These are phyloP conservation scores for Blastobotrys terrestris DNA, from an alignment of 805 yeast species.

Conservation along the genomic window DNA sequence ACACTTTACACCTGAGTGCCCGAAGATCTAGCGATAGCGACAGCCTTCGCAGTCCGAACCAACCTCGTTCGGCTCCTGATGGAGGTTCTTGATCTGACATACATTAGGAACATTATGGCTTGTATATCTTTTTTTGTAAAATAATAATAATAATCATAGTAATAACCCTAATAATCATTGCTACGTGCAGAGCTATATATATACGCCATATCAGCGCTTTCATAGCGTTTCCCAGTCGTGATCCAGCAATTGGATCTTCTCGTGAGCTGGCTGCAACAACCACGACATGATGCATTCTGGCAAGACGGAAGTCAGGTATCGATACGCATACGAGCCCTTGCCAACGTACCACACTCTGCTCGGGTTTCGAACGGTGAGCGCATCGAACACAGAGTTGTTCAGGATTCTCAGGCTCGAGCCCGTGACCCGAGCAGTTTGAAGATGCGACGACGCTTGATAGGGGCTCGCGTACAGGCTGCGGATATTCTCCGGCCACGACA, in stretches of 20 bases:
- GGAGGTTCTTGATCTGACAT: neutral
- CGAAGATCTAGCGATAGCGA: neutral
- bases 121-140: neutral
- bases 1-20: neutral
- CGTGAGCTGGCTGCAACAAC: slow-evolving; percentile 30
- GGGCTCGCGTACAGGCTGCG: slow-evolving; percentile 32
- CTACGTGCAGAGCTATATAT: too few relatives aligned
- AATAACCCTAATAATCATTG: neutral
- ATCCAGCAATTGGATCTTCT: slow-evolving; percentile 7
- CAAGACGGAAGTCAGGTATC: slow-evolving; percentile 20
- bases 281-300: slow-evolving; percentile 33
- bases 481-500: slow-evolving; percentile 37
- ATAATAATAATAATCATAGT: too few relatives aligned
- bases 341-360: slow-evolving; percentile 30
- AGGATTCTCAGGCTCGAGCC: slow-evolving; percentile 29
- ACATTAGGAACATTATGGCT: neutral
- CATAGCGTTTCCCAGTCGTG: slow-evolving; percentile 20
- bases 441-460: slow-evolving; percentile 28
- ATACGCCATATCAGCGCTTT: too few relatives aligned
- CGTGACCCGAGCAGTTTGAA: slow-evolving; percentile 25
- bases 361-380: slow-evolving; percentile 23
- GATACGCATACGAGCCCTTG: slow-evolving; percentile 28
- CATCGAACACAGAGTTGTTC: slow-evolving; percentile 29
- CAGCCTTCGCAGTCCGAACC: neutral
- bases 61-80: neutral